Conservation (phyloP, 2,329 filamentous ascomycete genomes). For the Fusarium sp. region DNA sequence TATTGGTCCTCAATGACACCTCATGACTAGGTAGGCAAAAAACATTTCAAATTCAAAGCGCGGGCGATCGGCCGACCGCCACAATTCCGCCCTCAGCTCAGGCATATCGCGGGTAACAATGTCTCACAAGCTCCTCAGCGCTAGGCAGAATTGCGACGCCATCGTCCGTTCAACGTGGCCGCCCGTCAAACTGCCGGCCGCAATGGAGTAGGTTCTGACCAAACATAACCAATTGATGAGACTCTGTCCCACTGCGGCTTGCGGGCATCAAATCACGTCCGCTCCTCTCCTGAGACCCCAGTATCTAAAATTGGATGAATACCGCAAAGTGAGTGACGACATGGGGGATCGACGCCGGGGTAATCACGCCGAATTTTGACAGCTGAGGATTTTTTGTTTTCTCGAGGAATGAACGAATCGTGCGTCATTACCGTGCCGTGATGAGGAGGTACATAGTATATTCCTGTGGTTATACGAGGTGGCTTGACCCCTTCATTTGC, state of each 20-base stretch:
- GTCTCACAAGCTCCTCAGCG: background rate
- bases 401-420: background rate
- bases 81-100: slow-evolving; percentile 5
- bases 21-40: background rate
- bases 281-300: slow-evolving; percentile 10
- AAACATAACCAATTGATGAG: background rate
- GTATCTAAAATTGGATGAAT: slow-evolving; percentile 18
- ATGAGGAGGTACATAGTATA: background rate
- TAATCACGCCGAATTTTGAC: background rate
- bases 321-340: background rate
- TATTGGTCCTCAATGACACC: background rate
- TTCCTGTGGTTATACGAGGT: slow-evolving; percentile 27
- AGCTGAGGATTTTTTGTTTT: background rate
- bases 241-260: background rate
- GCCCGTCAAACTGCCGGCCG: background rate
- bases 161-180: background rate
- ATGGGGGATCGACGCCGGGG: background rate
- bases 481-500: slow-evolving; percentile 21
- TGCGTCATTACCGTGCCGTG: slow-evolving; percentile 14
- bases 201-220: background rate
- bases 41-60: background rate
- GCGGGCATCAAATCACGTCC: background rate
- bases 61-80: slow-evolving; percentile 16
- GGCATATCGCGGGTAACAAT: background rate
- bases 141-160: background rate